Evolutionary conservation across 768 basidiomycete species (phyloP).

Genomic region (Asterophora lycoperdoides): DNA sequence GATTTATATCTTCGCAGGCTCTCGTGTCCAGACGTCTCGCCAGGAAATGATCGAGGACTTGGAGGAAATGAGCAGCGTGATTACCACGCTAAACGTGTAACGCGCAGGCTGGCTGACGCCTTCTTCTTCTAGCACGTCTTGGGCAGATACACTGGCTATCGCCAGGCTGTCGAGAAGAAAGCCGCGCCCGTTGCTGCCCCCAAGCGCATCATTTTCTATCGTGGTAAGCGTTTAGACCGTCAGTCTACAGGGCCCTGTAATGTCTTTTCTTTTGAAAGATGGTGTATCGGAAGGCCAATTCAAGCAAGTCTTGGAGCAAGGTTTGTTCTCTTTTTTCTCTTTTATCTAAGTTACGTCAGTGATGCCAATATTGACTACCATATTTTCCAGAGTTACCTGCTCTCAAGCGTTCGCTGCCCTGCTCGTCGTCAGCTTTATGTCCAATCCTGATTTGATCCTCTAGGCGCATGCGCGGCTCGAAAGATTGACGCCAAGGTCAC

Average conservation of each 20-base stretch:
- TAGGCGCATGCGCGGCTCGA: constrained; percentile 52
- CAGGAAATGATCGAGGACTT: constrained; percentile 78
- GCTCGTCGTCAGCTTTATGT: background rate
- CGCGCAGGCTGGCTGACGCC: background rate
- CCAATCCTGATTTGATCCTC: constrained; percentile 1
- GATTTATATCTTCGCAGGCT: constrained; percentile 33
- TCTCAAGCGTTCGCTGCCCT: constrained; percentile 39
- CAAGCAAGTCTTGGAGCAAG: constrained; percentile 48
- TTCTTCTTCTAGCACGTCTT: constrained; percentile 44
- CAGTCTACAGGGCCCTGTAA: constrained; percentile 4
- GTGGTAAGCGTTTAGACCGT: constrained; percentile 38
- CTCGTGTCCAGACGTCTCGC: constrained; percentile 61
- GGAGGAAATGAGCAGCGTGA: constrained; percentile 57
- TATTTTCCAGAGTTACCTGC: constrained; percentile 40
- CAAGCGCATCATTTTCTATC: constrained; percentile 71
- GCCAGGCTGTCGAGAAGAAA: constrained; percentile 49
- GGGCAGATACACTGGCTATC: constrained; percentile 54
- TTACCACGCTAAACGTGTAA: background rate
- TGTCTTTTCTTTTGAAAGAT: constrained; percentile 34
- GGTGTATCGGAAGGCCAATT: constrained; percentile 55
- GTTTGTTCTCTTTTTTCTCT: constrained; percentile 28
- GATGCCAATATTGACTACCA: background rate
- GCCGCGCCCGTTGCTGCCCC: constrained; percentile 41
- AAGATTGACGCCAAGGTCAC: constrained; percentile 58
- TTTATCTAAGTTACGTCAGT: background rate